Base-by-base conservation (phyloP, 495 filamentous ascomycete species). In the Aspergillus saccharolyticus region DNA sequence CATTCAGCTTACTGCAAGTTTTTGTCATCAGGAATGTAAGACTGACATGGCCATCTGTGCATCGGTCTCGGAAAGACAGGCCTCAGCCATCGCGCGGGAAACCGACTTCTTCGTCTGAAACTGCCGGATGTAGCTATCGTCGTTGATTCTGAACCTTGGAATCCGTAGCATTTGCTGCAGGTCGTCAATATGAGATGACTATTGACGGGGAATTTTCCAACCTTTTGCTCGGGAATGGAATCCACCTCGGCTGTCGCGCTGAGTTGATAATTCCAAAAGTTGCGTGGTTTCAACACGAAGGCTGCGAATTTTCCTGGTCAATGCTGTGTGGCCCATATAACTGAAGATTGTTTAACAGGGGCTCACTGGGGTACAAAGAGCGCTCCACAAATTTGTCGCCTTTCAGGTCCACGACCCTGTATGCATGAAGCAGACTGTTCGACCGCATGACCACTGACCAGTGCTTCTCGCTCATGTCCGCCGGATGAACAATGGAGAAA, bases 61-160 rank as follows among this genome's bases (percentile, higher is more conserved):
- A 2, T 53, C 28, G 5, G 10, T 16, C 42, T 60, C 22, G 7
- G 58, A 56, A 1, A 60, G 22, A 2, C 48, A 55, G 20, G 48
- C 44, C 6, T 56, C 3, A 1, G 58, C 53, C 16, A 60, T 46
- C n/a, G 58, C 42, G 3, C 22, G 16, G 7, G 28, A n/a, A 7
- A 57, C 45, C 2, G 50, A 42, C 24, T 43, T 54, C 14, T n/a
- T 53, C 4, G 14, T 54, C 16, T 59, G 43, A 3, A 42, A 59
- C 10, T 48, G 42, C 15, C 48, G 18, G 17, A 59, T 48, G 33
- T 53, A 59, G 2, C 51, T 54, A 22, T 59, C 56, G 44, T 59
- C 56, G 7, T 53, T 44, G 17, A 59, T 39, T 2, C 25, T 30
- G 44, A 49, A 59, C 1, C 56, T 51, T 12, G 56, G 56, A 16